Evolutionary conservation across 2,329 filamentous ascomycete genomes (phyloP).

Genomic region (Sporothrix humicola): DNA sequence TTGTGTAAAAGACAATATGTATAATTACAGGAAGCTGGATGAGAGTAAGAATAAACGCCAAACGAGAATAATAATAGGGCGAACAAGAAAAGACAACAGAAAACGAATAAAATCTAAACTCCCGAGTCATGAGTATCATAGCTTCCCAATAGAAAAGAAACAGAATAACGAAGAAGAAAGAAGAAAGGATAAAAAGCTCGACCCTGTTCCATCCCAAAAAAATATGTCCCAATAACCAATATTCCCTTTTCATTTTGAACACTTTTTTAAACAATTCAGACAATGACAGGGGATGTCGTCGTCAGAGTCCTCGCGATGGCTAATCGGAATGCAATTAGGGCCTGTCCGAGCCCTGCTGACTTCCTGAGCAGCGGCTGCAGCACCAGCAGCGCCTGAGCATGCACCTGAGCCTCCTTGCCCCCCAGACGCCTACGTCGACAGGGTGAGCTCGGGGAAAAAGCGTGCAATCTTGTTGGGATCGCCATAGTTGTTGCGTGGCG

Average conservation of each 20-base stretch:
- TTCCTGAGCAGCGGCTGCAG: not conserved
- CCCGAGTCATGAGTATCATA: constrained; percentile 32
- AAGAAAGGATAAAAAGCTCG: not conserved
- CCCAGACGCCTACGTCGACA: constrained; percentile 35
- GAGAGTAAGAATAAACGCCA: constrained; percentile 6
- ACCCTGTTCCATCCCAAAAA: not conserved
- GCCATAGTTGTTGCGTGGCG: constrained; percentile 45
- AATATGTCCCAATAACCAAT: not conserved
- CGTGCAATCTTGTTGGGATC: constrained; percentile 49
- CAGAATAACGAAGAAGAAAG: not conserved
- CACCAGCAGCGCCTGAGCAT: too few relatives aligned
- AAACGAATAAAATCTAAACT: constrained; percentile 26
- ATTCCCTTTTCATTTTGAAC: constrained; percentile 10
- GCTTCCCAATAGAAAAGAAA: constrained; percentile 8
- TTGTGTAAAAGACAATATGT: not conserved
- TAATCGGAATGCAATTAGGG: not conserved
- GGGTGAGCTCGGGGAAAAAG: constrained; percentile 47
- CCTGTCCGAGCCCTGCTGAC: not conserved
- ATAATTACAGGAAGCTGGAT: not conserved
- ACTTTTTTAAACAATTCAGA: not conserved
- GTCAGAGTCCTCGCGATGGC: not conserved
- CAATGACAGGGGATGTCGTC: not conserved
- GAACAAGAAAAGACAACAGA: not conserved
- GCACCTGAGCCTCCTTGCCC: not conserved
- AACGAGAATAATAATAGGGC: not conserved